A percentile compares a stretch with the other conserved stretches of the same genome.
Conservation (phyloP, 2,329 filamentous ascomycete species). For the Samsoniella hepiali region DNA sequence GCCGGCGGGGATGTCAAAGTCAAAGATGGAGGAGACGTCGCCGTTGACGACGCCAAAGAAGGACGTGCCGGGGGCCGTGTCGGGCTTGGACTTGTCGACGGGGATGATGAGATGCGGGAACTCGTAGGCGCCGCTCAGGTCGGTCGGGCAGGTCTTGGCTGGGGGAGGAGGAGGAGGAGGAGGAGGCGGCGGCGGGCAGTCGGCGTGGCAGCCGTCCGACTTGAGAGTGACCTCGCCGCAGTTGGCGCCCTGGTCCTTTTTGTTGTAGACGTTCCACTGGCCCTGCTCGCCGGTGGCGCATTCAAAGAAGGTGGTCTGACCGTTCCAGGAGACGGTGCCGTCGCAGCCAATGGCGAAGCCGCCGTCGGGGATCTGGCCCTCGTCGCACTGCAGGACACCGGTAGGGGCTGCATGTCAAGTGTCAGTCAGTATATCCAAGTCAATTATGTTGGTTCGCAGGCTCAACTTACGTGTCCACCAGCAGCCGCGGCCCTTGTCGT, state of each 20-base stretch:
- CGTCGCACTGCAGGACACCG: constrained; percentile 60
- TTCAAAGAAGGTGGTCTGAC: constrained; percentile 53
- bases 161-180: constrained; percentile 21
- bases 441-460: background rate
- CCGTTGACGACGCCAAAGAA: constrained; percentile 54
- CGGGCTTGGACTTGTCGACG: constrained; percentile 51
- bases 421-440: background rate
- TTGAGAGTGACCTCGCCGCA: constrained; percentile 49
- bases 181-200: constrained; percentile 21
- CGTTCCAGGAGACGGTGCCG: constrained; percentile 51
- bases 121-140: constrained; percentile 46
- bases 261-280: constrained; percentile 54
- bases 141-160: constrained; percentile 39
- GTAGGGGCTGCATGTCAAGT: constrained; percentile 43
- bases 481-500: constrained; percentile 56
- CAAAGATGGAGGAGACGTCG: constrained; percentile 59
- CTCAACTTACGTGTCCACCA: constrained; percentile 56
- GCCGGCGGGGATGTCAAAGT: constrained; percentile 60
- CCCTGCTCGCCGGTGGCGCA: constrained; percentile 53
- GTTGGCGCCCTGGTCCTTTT: constrained; percentile 36
- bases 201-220: constrained; percentile 36
- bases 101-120: constrained; percentile 63
- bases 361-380: constrained; percentile 44
- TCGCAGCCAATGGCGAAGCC: constrained; percentile 56
- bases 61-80: constrained; percentile 49